A percentile compares a stretch with the other conserved stretches of the same genome.
Evolutionary conservation across 2,329 filamentous ascomycete species (phyloP).

Genomic region (Tolypocladium inflatum): DNA sequence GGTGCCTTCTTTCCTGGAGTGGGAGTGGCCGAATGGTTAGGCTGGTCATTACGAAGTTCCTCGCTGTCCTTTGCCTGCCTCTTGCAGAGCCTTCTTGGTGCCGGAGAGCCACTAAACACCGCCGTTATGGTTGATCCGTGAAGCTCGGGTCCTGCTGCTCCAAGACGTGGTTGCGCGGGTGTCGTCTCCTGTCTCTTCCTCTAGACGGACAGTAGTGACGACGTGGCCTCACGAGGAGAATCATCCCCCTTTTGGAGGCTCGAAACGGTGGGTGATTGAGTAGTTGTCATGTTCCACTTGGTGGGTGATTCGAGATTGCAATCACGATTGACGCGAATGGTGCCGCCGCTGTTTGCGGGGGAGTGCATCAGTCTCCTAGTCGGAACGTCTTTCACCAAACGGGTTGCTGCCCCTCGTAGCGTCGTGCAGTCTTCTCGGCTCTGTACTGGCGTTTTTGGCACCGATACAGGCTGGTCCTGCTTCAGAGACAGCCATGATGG

Average conservation of each 20-base stretch:
- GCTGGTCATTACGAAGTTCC: not conserved
- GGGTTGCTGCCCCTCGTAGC: not conserved
- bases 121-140: not conserved
- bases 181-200: slow-evolving; percentile 1
- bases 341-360: not conserved
- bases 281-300: not conserved
- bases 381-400: not conserved
- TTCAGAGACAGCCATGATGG: not conserved
- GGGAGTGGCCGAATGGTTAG: no score
- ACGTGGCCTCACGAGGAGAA: slow-evolving; percentile 3
- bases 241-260: slow-evolving; percentile 13
- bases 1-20: not conserved
- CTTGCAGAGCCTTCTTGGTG: not conserved
- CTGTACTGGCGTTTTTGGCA: not conserved
- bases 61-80: not conserved
- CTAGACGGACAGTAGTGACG: slow-evolving; percentile 4
- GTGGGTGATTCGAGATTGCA: not conserved
- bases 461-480: not conserved
- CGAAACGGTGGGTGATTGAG: slow-evolving; percentile 6
- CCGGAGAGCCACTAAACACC: not conserved
- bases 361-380: not conserved
- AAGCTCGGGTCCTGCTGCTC: not conserved
- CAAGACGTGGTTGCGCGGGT: not conserved
- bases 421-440: not conserved
- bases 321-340: not conserved